These are phyloP conservation scores for Leucosporidium yakuticum DNA, from an alignment of 768 basidiomycete genomes.

Conservation along the genomic window DNA sequence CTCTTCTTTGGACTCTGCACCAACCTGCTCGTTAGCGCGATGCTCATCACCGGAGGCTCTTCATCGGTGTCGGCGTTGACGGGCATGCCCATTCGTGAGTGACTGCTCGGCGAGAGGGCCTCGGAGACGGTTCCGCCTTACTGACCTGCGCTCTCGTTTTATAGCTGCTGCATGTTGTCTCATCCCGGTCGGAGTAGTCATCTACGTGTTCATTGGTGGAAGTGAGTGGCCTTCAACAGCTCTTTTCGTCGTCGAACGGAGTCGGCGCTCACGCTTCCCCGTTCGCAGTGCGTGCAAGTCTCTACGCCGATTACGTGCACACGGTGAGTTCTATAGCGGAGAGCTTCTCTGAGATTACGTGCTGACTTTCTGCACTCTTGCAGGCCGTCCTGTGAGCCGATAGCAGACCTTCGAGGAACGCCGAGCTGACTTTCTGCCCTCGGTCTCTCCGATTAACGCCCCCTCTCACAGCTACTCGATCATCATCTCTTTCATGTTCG, in stretches of 20 bases:
- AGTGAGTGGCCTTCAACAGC: conserved; percentile 38
- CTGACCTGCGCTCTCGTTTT: not conserved
- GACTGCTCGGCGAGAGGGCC: not conserved
- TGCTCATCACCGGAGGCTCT: conserved; percentile 47
- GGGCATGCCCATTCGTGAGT: conserved; percentile 63
- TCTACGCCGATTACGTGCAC: conserved; percentile 29
- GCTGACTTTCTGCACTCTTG: too few relatives aligned
- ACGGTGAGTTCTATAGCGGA: not conserved
- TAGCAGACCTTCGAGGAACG: conserved; percentile 46
- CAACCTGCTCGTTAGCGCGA: conserved; percentile 52
- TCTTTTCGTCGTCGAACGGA: too few relatives aligned
- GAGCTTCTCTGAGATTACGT: conserved; percentile 49
- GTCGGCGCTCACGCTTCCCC: too few relatives aligned
- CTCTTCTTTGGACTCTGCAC: conserved; percentile 84
- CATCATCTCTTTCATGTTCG: conserved; percentile 66
- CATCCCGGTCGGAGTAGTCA: conserved; percentile 17
- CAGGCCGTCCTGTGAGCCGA: too few relatives aligned
- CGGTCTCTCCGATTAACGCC: too few relatives aligned
- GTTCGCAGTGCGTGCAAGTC: not conserved
- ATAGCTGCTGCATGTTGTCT: conserved; percentile 12
- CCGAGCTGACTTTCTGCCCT: conserved; percentile 29
- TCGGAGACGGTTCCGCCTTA: not conserved
- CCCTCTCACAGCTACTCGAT: conserved; percentile 79
- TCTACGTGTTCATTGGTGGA: conserved; percentile 43
- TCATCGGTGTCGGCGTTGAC: conserved; percentile 83